Evolutionary conservation across 2,329 filamentous ascomycete species (phyloP), one percentile per base, ranked within the genome.

Genomic region (Aureobasidium musti): DNA sequence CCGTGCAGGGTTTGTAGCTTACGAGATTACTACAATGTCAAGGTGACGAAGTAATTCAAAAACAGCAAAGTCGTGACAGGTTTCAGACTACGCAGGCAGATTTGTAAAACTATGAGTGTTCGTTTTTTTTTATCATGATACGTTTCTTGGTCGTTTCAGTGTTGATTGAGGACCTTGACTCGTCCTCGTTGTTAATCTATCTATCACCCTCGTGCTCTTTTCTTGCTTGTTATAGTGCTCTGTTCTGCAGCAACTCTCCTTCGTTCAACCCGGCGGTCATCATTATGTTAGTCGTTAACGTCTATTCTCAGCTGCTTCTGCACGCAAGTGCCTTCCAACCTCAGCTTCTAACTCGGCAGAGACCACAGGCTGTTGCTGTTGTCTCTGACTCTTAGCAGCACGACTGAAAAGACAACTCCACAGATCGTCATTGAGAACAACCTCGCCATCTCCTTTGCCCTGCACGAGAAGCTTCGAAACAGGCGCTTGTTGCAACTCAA

Each of bases 351-450:
- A 69, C 63, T 74, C 60, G 13, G 53, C 64, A 14, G 53, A 66
- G 13, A 60, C 68, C n/a, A 26, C 60, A 35, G n/a, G 26, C 39
- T 45, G 45, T 21, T 41, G 26, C 39, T 45, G 28, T 19, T 23
- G 30, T 28, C 30, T 37, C 43, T 47, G 61, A 80, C 28, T 57
- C 45, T 74, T 73, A 67, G 76, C 77, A 41, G 74, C 74, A 19
- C 82, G 82, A 0, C 91, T 90, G 81, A 97, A 97, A 1, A 97
- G 79, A 77, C 94, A 98, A 69, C 87, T 86, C 94, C 93, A 97
- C 50, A 98, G 74, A 75, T 97, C 94, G 14, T 87, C 84, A 69
- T 89, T 85, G 52, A 86, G 83, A 3, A 98, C 91, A 66, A 91
- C 81, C 77, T 98, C 95, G 0, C 94, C 94, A 0, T 89, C 89